Base-by-base conservation (phyloP, 140 eudicot species). In the Anethum foeniculum region DNA sequence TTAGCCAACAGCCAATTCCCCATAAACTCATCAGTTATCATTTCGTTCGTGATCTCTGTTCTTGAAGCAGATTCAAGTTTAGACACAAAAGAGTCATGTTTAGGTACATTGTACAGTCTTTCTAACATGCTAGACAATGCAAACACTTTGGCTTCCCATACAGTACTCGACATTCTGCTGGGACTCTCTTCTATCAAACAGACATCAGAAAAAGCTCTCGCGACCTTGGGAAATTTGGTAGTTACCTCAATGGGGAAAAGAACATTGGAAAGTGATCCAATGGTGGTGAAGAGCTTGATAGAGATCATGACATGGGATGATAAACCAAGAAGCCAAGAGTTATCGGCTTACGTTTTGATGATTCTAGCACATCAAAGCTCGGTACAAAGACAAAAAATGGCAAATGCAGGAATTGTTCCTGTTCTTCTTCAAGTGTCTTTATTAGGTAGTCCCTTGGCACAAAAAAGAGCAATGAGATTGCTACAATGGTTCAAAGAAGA, bases 401-500 rank as follows among this genome's bases (percentile, higher is more conserved):
- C 86, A 0, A 84, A 89, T 30, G 91, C 92, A 14, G 99, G 99
- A 41, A 95, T 95, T 23, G 97, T 95, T 62, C 96, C 88, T 16
- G 88, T 91, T 81, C 97, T 95, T 79, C 91, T 92, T 49, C 89
- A 88, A 84, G 91, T 95, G 74, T 93, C 97, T 2, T 85, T 92
- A 82, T 84, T 92, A 76, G 89, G 99, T 16, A 92, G 90, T 72
- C 90, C 97, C 9, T 52, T 95, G 43, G 91, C 96, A 5, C 97
- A 88, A 77, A 95, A 92, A 77, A 81, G 99, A 43, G 96, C 97
- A 8, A 32, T 91, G 52, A 95, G 88, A 80, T 75, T 95, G 54
- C 80, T 95, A 56, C 97, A 95, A 78, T 95, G 99, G 99, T 95
- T 95, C 54, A 95, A 92, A 84, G 92, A 95, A 21, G 97, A 92